These are phyloP conservation scores for Starmera amethionina DNA, from an alignment of 805 yeast species.

Conservation along the genomic window DNA sequence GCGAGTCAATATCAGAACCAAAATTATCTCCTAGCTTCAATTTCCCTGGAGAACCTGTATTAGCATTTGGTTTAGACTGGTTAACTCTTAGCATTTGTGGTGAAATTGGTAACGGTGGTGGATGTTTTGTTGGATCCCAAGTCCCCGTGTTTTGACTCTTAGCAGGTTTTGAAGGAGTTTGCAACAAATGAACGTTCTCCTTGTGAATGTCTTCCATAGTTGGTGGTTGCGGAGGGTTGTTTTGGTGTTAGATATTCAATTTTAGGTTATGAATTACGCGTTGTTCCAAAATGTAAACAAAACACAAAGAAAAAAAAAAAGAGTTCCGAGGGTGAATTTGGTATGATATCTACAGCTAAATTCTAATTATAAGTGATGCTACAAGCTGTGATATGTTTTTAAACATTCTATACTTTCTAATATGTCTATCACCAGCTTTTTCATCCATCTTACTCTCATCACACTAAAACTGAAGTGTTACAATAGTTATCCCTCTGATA, in stretches of 20 bases:
- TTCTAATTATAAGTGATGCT: no score
- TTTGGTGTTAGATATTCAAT: background rate
- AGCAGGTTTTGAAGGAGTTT: background rate
- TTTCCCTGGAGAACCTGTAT: constrained; percentile 14
- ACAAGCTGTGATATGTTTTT: no score
- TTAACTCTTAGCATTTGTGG: constrained; percentile 25
- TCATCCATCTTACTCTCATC: no score
- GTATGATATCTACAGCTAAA: no score
- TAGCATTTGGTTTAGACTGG: constrained; percentile 6
- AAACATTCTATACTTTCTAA: no score
- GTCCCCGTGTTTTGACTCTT: background rate
- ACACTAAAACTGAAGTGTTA: no score
- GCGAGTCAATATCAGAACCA: constrained; percentile 6
- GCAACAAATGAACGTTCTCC: background rate
- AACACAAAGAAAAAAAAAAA: background rate
- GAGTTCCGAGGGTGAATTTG: background rate
- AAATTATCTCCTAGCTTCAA: constrained; percentile 5
- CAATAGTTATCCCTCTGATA: background rate
- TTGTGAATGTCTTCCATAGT: background rate
- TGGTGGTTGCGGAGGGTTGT: background rate
- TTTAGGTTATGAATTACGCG: background rate
- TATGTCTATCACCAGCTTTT: no score
- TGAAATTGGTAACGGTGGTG: constrained; percentile 30
- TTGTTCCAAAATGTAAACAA: background rate
- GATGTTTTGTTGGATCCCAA: constrained; percentile 28